Evolutionary conservation across 2,329 filamentous ascomycete genomes (phyloP).

Genomic region (Trichoderma citrinoviride): DNA sequence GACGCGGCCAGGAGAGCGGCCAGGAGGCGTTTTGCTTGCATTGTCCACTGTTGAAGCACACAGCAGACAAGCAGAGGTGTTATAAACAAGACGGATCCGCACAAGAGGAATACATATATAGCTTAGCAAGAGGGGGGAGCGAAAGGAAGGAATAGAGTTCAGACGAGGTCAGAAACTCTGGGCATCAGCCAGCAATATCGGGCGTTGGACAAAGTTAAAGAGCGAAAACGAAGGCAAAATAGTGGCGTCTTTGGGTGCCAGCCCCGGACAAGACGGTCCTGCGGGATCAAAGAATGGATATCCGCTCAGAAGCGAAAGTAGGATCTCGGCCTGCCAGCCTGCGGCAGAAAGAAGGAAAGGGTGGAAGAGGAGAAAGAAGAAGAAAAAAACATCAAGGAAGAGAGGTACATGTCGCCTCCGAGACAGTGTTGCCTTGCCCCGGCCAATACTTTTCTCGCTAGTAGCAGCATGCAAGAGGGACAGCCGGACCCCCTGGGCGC

Average conservation of each 20-base stretch:
- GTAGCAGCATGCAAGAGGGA: not conserved
- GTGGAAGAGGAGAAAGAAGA: not conserved
- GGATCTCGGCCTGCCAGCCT: not conserved
- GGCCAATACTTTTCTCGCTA: not conserved
- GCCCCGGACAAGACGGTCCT: conserved; percentile 2
- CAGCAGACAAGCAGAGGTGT: not conserved
- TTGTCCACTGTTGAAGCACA: not conserved
- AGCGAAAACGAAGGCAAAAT: not conserved
- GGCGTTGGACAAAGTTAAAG: not conserved
- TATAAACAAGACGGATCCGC: no score
- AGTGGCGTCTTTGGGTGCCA: conserved; percentile 9
- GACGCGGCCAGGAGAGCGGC: not conserved
- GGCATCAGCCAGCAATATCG: not conserved
- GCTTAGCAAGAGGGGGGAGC: not conserved
- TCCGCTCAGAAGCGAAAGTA: not conserved
- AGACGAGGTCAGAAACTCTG: not conserved
- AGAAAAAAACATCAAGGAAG: not conserved
- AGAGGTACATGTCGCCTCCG: conserved; percentile 30
- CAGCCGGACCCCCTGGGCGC: not conserved
- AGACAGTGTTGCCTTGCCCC: conserved; percentile 48
- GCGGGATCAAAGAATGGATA: not conserved
- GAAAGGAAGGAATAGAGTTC: not conserved
- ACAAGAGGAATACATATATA: no score
- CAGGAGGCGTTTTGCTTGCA: not conserved
- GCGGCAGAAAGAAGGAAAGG: conserved; percentile 43